A percentile compares a stretch with the other conserved stretches of the same genome.
These are phyloP conservation scores for Umbelopsis vinacea DNA, from an alignment of 192 early-diverging fungal genomes.

Conservation along the genomic window DNA sequence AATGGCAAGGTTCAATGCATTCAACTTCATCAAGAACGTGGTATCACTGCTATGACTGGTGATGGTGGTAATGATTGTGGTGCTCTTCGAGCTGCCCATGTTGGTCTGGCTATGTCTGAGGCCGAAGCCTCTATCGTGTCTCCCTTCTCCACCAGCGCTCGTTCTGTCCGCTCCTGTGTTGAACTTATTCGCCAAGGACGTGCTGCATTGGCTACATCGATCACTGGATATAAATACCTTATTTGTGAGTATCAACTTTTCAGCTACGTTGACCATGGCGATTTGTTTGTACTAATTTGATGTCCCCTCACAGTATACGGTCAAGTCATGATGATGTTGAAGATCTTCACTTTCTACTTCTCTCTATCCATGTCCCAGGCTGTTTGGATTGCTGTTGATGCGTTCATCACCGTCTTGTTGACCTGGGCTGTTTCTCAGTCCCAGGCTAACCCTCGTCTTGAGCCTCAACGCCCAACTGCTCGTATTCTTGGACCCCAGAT, in stretches of 20 bases:
- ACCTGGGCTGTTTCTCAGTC: slow-evolving; percentile 67
- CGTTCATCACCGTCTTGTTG: slow-evolving; percentile 63
- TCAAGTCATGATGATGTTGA: slow-evolving; percentile 65
- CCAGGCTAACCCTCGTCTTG: slow-evolving; percentile 57
- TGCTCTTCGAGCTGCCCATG: slow-evolving; percentile 81
- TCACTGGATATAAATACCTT: slow-evolving; percentile 73
- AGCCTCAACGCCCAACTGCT: slow-evolving; percentile 66
- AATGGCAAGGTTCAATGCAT: slow-evolving; percentile 79
- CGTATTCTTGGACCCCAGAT: slow-evolving; percentile 74
- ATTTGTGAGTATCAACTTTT: slow-evolving; percentile 22
- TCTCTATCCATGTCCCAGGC: slow-evolving; percentile 60
- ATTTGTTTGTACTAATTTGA: neutral
- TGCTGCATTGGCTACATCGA: slow-evolving; percentile 68
- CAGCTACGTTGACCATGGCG: neutral
- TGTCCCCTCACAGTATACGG: slow-evolving; percentile 60
- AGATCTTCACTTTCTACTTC: slow-evolving; percentile 71
- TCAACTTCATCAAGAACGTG: slow-evolving; percentile 73
- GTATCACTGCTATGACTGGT: slow-evolving; percentile 83
- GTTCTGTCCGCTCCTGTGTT: slow-evolving; percentile 71
- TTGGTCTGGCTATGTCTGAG: slow-evolving; percentile 79
- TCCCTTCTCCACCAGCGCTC: slow-evolving; percentile 71
- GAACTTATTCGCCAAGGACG: slow-evolving; percentile 72
- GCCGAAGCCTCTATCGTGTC: slow-evolving; percentile 84
- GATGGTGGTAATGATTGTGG: slow-evolving; percentile 88
- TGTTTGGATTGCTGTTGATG: slow-evolving; percentile 75